phyloP scores from a whole-genome alignment of 768 basidiomycete species.

The Pleurotus giganteus region DNA sequence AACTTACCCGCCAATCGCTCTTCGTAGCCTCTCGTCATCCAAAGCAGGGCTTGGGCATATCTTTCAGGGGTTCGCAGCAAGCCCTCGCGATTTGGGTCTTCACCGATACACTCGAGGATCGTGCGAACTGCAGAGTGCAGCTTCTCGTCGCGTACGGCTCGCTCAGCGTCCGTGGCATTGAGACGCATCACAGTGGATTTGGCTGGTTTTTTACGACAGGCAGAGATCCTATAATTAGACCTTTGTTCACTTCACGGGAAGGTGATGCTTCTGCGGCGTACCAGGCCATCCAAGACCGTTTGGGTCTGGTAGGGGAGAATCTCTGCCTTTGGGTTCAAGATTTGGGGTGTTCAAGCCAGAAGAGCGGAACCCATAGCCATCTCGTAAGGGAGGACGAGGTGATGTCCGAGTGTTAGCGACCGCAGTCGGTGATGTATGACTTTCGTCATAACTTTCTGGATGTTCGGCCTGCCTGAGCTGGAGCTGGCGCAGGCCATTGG shows the following conservation, averaged over 20 bases:
- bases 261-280: conserved; percentile 27
- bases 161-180: conserved; percentile 75
- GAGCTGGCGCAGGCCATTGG: conserved; percentile 46
- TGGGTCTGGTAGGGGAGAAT: conserved; percentile 40
- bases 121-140: conserved; percentile 85
- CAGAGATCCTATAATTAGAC: conserved; percentile 12
- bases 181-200: conserved; percentile 88
- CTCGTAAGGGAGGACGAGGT: conserved; percentile 43
- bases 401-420: not conserved
- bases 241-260: not conserved
- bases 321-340: conserved; percentile 23
- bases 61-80: conserved; percentile 89
- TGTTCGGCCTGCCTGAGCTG: conserved; percentile 28
- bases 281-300: conserved; percentile 95
- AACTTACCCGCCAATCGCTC: conserved; percentile 80
- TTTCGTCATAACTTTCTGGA: not conserved
- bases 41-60: conserved; percentile 95
- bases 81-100: conserved; percentile 96
- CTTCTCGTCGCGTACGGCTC: conserved; percentile 66
- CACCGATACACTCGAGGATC: conserved; percentile 95
- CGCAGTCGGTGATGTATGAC: conserved; percentile 1
- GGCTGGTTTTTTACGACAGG: conserved; percentile 43
- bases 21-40: conserved; percentile 99
- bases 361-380: conserved; percentile 82
- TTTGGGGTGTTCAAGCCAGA: conserved; percentile 70